Evolutionary conservation across 225 moss, liverwort and hornwort species (phyloP).

Genomic region (Thuidium tamariscinum): DNA sequence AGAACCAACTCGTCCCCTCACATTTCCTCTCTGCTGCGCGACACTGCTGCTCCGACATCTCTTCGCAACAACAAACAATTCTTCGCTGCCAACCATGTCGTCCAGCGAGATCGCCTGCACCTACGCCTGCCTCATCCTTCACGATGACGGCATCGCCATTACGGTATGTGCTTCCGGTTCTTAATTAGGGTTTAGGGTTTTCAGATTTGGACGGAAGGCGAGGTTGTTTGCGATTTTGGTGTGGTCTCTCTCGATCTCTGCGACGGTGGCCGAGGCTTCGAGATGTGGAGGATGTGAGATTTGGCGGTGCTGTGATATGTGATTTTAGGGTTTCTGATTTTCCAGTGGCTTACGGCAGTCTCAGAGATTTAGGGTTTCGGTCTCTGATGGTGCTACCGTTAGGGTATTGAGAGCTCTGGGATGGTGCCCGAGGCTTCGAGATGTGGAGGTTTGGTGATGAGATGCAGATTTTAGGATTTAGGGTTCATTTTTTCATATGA

Average conservation of each 20-base stretch:
- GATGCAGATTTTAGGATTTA: no score
- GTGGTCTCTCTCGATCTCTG: not conserved
- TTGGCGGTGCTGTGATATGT: not conserved
- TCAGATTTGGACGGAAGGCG: not conserved
- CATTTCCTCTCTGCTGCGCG: not conserved
- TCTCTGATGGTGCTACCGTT: not conserved
- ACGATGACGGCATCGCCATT: slow-evolving; percentile 83
- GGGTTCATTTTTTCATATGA: not conserved
- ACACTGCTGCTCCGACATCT: not conserved
- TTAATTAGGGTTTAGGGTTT: not conserved
- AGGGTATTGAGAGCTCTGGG: no score
- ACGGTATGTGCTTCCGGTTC: slow-evolving; percentile 14
- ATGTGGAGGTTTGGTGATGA: not conserved
- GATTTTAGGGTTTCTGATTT: not conserved
- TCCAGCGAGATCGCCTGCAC: slow-evolving; percentile 70
- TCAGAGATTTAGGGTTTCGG: not conserved
- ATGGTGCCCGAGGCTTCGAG: not conserved
- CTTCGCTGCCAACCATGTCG: slow-evolving; percentile 21
- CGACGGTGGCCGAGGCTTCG: not conserved
- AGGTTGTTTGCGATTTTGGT: not conserved
- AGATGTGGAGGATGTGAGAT: no score
- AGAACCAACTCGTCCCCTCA: not conserved
- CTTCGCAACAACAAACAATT: not conserved
- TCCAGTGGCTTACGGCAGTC: no score
- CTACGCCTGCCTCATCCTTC: slow-evolving; percentile 69